Evolutionary conservation across 2,329 filamentous ascomycete species (phyloP).

Genomic region (Colletotrichum costaricense): DNA sequence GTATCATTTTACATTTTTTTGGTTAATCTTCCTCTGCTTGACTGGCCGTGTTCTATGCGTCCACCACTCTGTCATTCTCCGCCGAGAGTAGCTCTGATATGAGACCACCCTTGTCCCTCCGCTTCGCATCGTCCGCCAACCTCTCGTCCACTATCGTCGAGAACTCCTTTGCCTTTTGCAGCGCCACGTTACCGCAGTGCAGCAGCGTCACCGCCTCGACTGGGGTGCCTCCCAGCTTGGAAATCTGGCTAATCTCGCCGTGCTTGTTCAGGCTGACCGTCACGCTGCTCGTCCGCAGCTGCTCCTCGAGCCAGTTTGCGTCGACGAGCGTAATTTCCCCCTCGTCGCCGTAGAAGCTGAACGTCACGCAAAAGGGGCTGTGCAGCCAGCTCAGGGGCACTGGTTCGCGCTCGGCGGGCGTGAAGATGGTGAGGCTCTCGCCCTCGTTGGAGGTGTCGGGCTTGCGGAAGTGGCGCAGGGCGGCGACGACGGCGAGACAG

Average conservation of each 20-base stretch:
- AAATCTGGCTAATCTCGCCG: conserved; percentile 90
- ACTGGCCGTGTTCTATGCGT: conserved; percentile 50
- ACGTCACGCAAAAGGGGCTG: conserved; percentile 90
- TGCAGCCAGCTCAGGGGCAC: conserved; percentile 92
- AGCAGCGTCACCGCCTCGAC: conserved; percentile 84
- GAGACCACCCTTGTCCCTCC: conserved; percentile 81
- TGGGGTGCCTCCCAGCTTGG: conserved; percentile 87
- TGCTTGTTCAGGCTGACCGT: conserved; percentile 89
- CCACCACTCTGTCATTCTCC: conserved; percentile 77
- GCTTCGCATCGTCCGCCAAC: conserved; percentile 81
- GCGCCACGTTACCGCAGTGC: conserved; percentile 78
- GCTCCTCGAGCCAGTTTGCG: conserved; percentile 79
- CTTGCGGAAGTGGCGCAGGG: conserved; percentile 89
- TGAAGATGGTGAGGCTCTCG: conserved; percentile 86
- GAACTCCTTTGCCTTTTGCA: conserved; percentile 84
- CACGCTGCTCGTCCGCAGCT: conserved; percentile 77
- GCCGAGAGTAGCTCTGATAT: conserved; percentile 80
- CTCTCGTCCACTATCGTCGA: conserved; percentile 78
- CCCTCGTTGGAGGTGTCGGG: conserved; percentile 90
- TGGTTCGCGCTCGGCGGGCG: conserved; percentile 85
- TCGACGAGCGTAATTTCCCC: conserved; percentile 80
- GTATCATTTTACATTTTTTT: conserved; percentile 35
- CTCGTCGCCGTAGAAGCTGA: conserved; percentile 82
- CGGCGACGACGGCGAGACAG: conserved; percentile 88
- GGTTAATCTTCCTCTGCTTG: conserved; percentile 38